Evolutionary conservation across 345 rosid genomes (phyloP).

Genomic region (Citropsis articulata): DNA sequence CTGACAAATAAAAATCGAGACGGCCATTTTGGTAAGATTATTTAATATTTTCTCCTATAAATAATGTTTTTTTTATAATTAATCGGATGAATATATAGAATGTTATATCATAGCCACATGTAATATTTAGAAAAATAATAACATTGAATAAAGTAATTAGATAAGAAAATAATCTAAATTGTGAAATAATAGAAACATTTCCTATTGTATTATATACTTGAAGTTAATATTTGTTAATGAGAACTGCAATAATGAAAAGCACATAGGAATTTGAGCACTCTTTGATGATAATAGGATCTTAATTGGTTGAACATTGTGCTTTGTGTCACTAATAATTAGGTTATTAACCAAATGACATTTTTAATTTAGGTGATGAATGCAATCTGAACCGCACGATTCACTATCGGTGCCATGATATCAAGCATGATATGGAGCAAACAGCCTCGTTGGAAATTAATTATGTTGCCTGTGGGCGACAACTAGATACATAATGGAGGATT

Average conservation of each 20-base stretch:
- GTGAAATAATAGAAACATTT: too few relatives aligned
- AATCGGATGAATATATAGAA: too few relatives aligned
- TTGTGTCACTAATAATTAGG: constrained; percentile 3
- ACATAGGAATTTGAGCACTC: background rate
- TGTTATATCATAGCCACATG: too few relatives aligned
- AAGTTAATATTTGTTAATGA: background rate
- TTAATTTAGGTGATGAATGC: constrained; percentile 5
- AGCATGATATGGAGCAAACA: constrained; percentile 8
- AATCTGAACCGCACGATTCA: constrained; percentile 29
- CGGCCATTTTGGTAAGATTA: too few relatives aligned
- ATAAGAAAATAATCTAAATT: too few relatives aligned
- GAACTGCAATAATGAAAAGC: constrained; percentile 14
- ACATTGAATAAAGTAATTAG: too few relatives aligned
- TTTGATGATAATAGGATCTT: constrained; percentile 3
- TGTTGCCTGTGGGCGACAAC: background rate
- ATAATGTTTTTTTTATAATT: too few relatives aligned
- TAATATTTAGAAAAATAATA: too few relatives aligned
- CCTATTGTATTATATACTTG: too few relatives aligned
- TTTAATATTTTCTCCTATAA: too few relatives aligned
- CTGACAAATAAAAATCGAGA: too few relatives aligned
- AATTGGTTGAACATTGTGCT: background rate
- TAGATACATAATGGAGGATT: background rate
- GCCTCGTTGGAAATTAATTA: background rate
- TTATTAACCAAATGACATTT: constrained; percentile 4
- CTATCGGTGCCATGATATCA: constrained; percentile 13